These are phyloP conservation scores for Boletellus deceptivus DNA, from an alignment of 1,284 basidiomycete species.

Conservation along the genomic window DNA sequence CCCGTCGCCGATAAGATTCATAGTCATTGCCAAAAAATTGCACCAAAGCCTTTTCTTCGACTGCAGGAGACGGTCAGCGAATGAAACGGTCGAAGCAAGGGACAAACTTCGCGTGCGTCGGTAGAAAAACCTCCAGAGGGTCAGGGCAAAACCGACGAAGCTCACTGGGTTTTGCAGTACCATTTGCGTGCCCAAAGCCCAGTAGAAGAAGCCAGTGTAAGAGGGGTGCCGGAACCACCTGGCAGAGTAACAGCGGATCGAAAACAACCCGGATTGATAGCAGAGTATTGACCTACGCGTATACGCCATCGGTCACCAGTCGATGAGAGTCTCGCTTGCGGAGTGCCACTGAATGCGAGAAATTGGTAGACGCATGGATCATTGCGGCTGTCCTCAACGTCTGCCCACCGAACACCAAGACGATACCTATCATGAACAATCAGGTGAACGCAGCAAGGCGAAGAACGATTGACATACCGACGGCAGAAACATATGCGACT, in stretches of 20 bases:
- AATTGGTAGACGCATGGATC: slow-evolving; percentile 93
- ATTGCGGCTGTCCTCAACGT: slow-evolving; percentile 84
- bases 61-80: slow-evolving; percentile 38
- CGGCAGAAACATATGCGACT: slow-evolving; percentile 48
- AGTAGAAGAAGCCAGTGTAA: slow-evolving; percentile 97
- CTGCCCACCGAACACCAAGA: slow-evolving; percentile 72
- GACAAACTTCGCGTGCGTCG: slow-evolving; percentile 73
- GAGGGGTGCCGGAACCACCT: slow-evolving; percentile 94
- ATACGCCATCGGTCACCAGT: slow-evolving; percentile 87
- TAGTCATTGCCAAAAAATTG: slow-evolving; percentile 85
- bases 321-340: slow-evolving; percentile 70
- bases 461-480: slow-evolving; percentile 46
- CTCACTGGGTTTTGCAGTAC: slow-evolving; percentile 85
- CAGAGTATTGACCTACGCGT: slow-evolving; percentile 56
- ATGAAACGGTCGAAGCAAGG: background rate
- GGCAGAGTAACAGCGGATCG: background rate
- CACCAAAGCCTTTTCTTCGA: slow-evolving; percentile 71
- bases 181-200: slow-evolving; percentile 95
- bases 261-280: background rate
- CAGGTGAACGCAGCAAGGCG: background rate
- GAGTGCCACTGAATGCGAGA: slow-evolving; percentile 85
- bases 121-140: slow-evolving; percentile 88
- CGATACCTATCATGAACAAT: slow-evolving; percentile 48
- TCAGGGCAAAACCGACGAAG: slow-evolving; percentile 57
- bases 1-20: slow-evolving; percentile 61